Evolutionary conservation across 2,329 filamentous ascomycete species (phyloP).

Genomic region (Domatiomyces catenatus): DNA sequence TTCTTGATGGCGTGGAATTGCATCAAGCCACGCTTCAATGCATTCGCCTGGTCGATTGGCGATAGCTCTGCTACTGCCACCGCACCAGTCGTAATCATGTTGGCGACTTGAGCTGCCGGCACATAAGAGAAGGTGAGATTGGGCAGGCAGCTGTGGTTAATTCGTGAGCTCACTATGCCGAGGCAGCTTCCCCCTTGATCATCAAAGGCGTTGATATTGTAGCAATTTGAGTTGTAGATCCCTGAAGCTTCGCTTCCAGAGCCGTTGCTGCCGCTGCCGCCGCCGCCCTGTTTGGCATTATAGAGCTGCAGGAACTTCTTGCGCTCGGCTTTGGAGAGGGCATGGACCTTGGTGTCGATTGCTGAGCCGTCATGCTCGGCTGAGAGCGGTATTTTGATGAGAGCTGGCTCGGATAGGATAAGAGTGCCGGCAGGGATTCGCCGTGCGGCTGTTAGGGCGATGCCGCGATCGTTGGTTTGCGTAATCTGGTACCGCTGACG

Average conservation of each 20-base stretch:
- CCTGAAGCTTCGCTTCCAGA: conserved; percentile 8
- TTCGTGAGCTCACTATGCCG: conserved; percentile 8
- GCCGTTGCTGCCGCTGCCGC: background rate
- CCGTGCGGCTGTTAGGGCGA: conserved; percentile 10
- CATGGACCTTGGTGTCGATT: conserved; percentile 9
- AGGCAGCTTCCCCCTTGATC: conserved; percentile 11
- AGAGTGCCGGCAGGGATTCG: conserved; percentile 14
- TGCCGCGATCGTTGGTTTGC: conserved; percentile 6
- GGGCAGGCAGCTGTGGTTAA: conserved; percentile 15
- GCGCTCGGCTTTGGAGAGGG: conserved; percentile 4
- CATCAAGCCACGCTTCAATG: conserved; percentile 4
- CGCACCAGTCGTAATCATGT: background rate
- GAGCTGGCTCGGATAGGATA: conserved; percentile 9
- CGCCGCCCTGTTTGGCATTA: conserved; percentile 9
- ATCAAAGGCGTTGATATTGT: conserved; percentile 9
- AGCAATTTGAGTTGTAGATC: conserved; percentile 17
- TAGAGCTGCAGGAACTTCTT: conserved; percentile 10
- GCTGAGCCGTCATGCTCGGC: background rate
- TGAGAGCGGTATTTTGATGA: conserved; percentile 3
- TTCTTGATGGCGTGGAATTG: conserved; percentile 11
- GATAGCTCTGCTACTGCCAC: background rate
- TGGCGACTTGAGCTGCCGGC: background rate
- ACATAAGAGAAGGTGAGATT: conserved; percentile 14
- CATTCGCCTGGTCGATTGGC: background rate
- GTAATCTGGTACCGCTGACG: background rate